phyloP scores from a whole-genome alignment of 2,329 filamentous ascomycete species.

The Ceratocystis variospora region DNA sequence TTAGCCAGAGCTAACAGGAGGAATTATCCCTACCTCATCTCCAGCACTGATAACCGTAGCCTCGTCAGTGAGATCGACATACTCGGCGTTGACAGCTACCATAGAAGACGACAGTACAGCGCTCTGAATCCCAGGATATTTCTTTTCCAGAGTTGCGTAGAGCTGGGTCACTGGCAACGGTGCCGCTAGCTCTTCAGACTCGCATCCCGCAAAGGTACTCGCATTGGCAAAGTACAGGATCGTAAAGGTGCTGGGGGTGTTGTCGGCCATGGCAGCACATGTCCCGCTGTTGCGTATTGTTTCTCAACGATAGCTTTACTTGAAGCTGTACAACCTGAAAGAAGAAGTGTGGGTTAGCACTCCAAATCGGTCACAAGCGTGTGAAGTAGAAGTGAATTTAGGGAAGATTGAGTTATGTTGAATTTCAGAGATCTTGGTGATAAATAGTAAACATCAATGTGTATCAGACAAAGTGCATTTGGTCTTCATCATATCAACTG shows the following conservation, averaged over 20 bases:
- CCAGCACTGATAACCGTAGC: constrained; percentile 48
- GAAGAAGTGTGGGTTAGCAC: not conserved
- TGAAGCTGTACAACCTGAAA: not conserved
- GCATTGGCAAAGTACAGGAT: constrained; percentile 73
- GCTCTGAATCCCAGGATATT: constrained; percentile 53
- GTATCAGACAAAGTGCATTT: constrained; percentile 44
- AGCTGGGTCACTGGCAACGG: constrained; percentile 50
- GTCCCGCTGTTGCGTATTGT: not conserved
- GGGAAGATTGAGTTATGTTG: not conserved
- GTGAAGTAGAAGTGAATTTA: not conserved
- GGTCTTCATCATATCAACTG: constrained; percentile 37
- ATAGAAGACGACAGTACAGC: constrained; percentile 59
- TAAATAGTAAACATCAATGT: constrained; percentile 43
- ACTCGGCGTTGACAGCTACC: constrained; percentile 67
- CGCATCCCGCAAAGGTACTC: constrained; percentile 54
- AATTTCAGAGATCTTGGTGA: constrained; percentile 63
- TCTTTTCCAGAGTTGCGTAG: constrained; percentile 53
- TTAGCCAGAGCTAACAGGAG: constrained; percentile 73
- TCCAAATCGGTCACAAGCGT: not conserved
- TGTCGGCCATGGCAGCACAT: not conserved
- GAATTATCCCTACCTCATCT: constrained; percentile 78
- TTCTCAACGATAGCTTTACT: not conserved
- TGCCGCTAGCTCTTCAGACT: constrained; percentile 50
- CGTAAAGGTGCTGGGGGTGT: constrained; percentile 38
- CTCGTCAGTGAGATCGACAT: constrained; percentile 52